Percentiles rank a stretch among this genome's conserved stretches.
phyloP scores from a whole-genome alignment of 2,329 filamentous ascomycete genomes.

The Pseudocercospora pini-densiflorae region DNA sequence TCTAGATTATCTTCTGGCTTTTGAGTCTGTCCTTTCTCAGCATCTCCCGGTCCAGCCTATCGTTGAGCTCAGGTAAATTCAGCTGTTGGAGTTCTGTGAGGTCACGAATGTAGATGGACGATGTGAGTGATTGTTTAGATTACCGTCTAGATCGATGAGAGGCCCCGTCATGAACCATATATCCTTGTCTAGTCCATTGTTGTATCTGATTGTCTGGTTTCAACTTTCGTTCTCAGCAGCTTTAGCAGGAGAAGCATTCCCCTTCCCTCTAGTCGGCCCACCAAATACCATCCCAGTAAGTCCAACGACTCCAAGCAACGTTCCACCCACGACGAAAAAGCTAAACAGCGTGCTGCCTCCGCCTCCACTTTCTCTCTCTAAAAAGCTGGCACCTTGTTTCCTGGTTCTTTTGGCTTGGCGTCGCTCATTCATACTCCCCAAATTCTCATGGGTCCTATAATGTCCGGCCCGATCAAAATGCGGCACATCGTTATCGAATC shows the following conservation, averaged over 20 bases:
- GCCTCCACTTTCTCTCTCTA: conserved; percentile 25
- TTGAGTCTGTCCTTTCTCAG: no score
- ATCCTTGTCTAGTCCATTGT: no score
- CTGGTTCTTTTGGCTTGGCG: conserved; percentile 30
- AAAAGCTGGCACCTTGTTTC: conserved; percentile 25
- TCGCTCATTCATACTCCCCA: conserved; percentile 48
- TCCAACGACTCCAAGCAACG: conserved; percentile 35
- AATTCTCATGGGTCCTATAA: conserved; percentile 68
- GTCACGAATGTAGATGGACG: no score
- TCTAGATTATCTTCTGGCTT: no score
- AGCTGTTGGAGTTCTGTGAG: no score
- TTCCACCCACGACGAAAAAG: conserved; percentile 40
- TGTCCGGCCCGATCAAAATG: conserved; percentile 81
- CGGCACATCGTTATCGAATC: conserved; percentile 60
- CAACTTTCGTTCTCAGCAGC: neutral
- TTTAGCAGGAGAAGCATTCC: neutral
- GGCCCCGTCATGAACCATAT: no score
- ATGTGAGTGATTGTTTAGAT: no score
- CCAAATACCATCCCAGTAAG: conserved; percentile 27
- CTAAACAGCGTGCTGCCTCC: conserved; percentile 36
- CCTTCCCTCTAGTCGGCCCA: neutral
- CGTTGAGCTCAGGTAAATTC: no score
- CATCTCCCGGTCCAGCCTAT: no score
- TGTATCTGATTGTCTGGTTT: no score
- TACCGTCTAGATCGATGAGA: no score